These are phyloP conservation scores for Sporobolus alterniflorus DNA, from an alignment of 202 grass and related monocot genomes.

Conservation along the genomic window DNA sequence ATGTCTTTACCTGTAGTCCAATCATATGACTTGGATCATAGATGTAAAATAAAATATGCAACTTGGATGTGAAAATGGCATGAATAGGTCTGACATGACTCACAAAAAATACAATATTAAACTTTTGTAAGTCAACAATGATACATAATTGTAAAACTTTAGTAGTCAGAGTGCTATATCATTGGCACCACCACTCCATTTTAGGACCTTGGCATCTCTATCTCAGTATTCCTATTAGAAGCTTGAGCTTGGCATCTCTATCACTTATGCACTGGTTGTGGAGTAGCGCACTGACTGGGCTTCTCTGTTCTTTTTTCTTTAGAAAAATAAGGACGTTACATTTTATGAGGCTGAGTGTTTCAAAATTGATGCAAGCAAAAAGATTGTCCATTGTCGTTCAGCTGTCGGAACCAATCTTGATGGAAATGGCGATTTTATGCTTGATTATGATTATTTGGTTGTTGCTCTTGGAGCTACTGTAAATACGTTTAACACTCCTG, in stretches of 20 bases:
- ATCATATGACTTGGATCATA: background rate
- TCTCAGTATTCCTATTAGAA: background rate
- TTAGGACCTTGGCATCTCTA: background rate
- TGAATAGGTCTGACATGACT: background rate
- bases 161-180: background rate
- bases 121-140: background rate
- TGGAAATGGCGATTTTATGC: conserved; percentile 85
- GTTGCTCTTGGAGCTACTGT: conserved; percentile 82
- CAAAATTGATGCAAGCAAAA: conserved; percentile 77
- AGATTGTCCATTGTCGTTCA: conserved; percentile 68
- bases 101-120: background rate
- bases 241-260: too few relatives aligned
- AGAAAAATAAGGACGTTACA: conserved; percentile 59
- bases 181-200: background rate
- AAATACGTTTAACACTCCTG: conserved; percentile 94
- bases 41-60: background rate
- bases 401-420: conserved; percentile 80
- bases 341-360: conserved; percentile 92
- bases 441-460: conserved; percentile 90
- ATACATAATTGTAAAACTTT: background rate
- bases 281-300: background rate
- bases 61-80: background rate
- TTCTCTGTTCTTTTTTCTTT: background rate
- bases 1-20: background rate
- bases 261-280: background rate